Percentiles rank a stretch among this genome's conserved stretches.
Evolutionary conservation across 352 stramenopile genomes (phyloP).

Genomic region (Pythium oligandrum): DNA sequence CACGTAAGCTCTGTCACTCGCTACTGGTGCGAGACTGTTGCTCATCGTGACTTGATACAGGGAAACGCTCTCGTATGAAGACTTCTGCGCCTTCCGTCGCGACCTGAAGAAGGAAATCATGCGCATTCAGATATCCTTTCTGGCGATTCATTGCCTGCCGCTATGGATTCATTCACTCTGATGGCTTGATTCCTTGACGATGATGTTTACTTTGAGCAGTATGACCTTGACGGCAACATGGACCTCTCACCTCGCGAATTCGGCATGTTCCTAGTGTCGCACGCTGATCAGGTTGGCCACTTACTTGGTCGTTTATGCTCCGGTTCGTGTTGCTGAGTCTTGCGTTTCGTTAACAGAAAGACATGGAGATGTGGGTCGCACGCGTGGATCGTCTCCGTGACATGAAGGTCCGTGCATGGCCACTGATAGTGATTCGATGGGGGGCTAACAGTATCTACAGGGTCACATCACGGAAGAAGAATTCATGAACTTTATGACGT

Average conservation of each 20-base stretch:
- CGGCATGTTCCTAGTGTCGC: slow-evolving; percentile 83
- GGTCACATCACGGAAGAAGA: slow-evolving; percentile 71
- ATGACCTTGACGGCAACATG: slow-evolving; percentile 79
- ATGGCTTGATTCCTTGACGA: slow-evolving; percentile 33
- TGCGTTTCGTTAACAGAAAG: slow-evolving; percentile 23
- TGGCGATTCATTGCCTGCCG: neutral
- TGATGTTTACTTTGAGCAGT: slow-evolving; percentile 81
- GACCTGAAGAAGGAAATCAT: slow-evolving; percentile 80
- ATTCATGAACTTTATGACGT: slow-evolving; percentile 80
- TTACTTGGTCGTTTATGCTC: neutral
- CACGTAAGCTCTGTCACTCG: slow-evolving; percentile 27
- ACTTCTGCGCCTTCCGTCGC: slow-evolving; percentile 70
- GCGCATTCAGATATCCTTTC: slow-evolving; percentile 88
- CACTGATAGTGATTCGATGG: neutral
- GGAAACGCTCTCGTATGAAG: slow-evolving; percentile 77
- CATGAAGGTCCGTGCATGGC: slow-evolving; percentile 32
- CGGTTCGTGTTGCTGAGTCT: neutral
- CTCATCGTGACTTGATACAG: slow-evolving; percentile 15
- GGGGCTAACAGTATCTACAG: slow-evolving; percentile 16
- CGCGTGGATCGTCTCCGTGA: slow-evolving; percentile 64
- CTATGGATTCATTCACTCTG: neutral
- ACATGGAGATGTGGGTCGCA: slow-evolving; percentile 78
- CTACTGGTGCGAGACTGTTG: neutral
- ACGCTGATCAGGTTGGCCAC: slow-evolving; percentile 63
- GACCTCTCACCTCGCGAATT: slow-evolving; percentile 79